Base-by-base conservation (phyloP, 2,329 filamentous ascomycete genomes). In the Alternaria dauci region DNA sequence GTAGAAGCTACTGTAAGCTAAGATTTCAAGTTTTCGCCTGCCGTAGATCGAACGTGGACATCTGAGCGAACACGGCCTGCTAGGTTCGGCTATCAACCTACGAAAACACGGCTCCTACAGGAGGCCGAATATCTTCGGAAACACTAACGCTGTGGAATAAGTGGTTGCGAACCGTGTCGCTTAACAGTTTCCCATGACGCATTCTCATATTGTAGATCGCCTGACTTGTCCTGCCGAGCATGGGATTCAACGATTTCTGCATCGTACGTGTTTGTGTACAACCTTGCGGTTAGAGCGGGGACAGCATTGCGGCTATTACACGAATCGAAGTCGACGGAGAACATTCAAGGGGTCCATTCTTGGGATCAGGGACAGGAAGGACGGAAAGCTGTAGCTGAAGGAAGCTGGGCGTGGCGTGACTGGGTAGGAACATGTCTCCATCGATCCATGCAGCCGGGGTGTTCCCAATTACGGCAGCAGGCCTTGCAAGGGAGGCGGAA, bases 31-130 rank as follows among this genome's bases (percentile, higher is more conserved):
- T 39, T 47, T 46, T 18, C 39, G 36, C 41, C 28, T 59, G 39
- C 52, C 38, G 52, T 56, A 56, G 58, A 52, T 55, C 58, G 14
- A 60, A 57, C 53, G 46, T 44, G 58, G 46, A 57, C 52, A 46
- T 56, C 14, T 11, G 28, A 55, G 52, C 38, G 44, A 59, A 18
- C 20, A n/a, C n/a, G 46, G 9, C 23, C 30, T 43, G 28, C 56
- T 55, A 28, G 25, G 25, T 41, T 39, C 42, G 34, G n/a, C 42
- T 30, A 44, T 42, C 41, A 11, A 18, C 28, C 47, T 46, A 25
- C 26, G 25, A 23, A 20, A 42, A 36, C 25, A 55, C 36, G 28
- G 30, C 28, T 47, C 50, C 54, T 32, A 8, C 26, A 41, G 9
- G 28, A 30, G 46, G 4, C 58, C 53, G 58, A 57, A 46, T 25